phyloP scores from a whole-genome alignment of 1,284 basidiomycete species.

The Rhodotorula sp. region DNA sequence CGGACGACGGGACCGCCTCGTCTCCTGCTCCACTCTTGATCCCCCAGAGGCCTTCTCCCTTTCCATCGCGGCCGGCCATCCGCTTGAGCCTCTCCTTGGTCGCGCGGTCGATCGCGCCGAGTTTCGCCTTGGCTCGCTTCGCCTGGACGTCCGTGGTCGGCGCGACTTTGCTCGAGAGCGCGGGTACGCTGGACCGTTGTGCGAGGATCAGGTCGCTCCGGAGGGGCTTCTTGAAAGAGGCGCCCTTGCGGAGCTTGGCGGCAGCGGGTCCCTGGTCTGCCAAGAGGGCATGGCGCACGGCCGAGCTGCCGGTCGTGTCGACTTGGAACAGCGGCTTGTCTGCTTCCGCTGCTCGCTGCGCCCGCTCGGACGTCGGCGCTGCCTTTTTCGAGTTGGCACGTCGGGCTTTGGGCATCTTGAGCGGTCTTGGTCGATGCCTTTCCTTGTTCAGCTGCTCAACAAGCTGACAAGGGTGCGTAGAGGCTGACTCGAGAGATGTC shows the following conservation, averaged over 20 bases:
- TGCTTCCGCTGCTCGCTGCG: neutral
- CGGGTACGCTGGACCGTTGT: conserved; percentile 79
- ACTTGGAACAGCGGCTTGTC: conserved; percentile 34
- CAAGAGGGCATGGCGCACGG: conserved; percentile 28
- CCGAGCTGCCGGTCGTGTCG: conserved; percentile 30
- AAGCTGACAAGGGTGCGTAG: neutral
- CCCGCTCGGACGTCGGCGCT: conserved; percentile 16
- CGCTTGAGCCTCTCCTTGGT: conserved; percentile 74
- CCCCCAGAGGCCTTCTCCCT: conserved; percentile 62
- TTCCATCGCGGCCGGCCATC: conserved; percentile 66
- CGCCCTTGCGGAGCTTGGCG: conserved; percentile 32
- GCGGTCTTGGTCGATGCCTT: neutral
- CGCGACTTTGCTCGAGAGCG: conserved; percentile 47
- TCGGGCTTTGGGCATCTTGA: conserved; percentile 20
- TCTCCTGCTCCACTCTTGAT: conserved; percentile 61
- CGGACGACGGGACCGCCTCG: conserved; percentile 57
- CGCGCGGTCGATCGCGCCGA: conserved; percentile 77
- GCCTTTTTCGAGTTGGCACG: conserved; percentile 13
- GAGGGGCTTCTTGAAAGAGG: conserved; percentile 54
- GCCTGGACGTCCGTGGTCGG: conserved; percentile 26
- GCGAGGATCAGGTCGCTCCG: conserved; percentile 78
- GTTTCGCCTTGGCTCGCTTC: conserved; percentile 60
- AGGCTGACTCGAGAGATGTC: too few relatives aligned
- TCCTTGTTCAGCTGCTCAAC: neutral
- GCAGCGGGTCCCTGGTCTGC: conserved; percentile 28